Evolutionary conservation across 352 stramenopile species (phyloP).

Genomic region (Globisporangium canariense): DNA sequence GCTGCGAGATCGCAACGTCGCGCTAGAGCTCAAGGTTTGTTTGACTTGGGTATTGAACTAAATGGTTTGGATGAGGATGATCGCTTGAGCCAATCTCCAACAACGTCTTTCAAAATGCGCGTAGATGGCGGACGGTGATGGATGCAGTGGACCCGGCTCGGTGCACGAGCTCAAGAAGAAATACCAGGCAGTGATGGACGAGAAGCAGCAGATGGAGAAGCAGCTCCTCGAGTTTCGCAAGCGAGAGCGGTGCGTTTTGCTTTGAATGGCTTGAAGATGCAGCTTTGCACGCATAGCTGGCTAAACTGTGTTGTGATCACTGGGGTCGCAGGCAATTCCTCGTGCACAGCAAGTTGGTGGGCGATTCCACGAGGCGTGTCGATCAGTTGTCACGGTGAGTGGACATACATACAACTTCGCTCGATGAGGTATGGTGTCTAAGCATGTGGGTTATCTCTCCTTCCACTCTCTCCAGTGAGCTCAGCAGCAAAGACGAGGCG

Average conservation of each 20-base stretch:
- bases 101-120: neutral
- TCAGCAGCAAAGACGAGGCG: conserved; percentile 53
- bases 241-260: conserved; percentile 42
- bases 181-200: conserved; percentile 54
- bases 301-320: neutral
- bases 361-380: conserved; percentile 60
- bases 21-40: conserved; percentile 56
- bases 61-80: neutral
- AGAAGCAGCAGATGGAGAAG: conserved; percentile 57
- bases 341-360: conserved; percentile 56
- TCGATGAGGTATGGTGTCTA: no score
- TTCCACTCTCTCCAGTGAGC: conserved; percentile 24
- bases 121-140: conserved; percentile 15
- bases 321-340: conserved; percentile 43
- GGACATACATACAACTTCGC: no score
- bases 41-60: neutral
- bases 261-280: neutral
- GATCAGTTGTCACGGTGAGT: conserved; percentile 57
- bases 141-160: conserved; percentile 17
- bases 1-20: conserved; percentile 56
- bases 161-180: conserved; percentile 61
- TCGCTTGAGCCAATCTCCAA: neutral
- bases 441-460: neutral
- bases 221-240: conserved; percentile 54
- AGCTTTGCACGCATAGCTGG: neutral